These are phyloP conservation scores for Melanogaster broomeanus DNA, from an alignment of 768 basidiomycete species.

Conservation along the genomic window DNA sequence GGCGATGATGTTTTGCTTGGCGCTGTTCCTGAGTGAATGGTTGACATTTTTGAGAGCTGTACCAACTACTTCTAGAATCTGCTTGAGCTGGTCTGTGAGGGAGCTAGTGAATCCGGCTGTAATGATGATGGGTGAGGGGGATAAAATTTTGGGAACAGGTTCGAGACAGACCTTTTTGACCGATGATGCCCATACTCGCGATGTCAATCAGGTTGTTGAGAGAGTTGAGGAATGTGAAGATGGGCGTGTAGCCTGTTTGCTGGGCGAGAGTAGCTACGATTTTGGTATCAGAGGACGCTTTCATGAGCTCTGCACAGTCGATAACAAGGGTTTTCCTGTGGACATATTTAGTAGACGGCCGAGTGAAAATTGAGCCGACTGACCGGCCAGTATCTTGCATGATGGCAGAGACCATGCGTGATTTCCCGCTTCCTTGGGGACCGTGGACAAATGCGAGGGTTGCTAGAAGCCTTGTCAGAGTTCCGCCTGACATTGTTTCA, in stretches of 20 bases:
- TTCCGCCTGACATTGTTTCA: not conserved
- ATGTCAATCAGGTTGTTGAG: constrained; percentile 85
- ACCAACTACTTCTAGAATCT: constrained; percentile 80
- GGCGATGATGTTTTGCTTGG: constrained; percentile 40
- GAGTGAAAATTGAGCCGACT: constrained; percentile 2
- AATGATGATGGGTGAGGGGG: not conserved
- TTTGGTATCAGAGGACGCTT: constrained; percentile 66
- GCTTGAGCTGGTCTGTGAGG: constrained; percentile 78
- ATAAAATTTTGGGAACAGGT: not conserved
- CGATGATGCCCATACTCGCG: constrained; percentile 92
- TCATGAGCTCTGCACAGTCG: constrained; percentile 78
- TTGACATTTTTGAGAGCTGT: constrained; percentile 68
- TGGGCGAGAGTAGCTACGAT: constrained; percentile 68
- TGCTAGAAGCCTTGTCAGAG: constrained; percentile 38
- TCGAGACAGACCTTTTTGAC: constrained; percentile 72
- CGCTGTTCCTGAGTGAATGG: constrained; percentile 46
- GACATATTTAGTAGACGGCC: not conserved
- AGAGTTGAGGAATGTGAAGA: constrained; percentile 84
- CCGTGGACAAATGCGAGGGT: constrained; percentile 80
- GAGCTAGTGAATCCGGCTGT: constrained; percentile 83
- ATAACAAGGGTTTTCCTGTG: constrained; percentile 72
- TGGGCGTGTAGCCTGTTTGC: constrained; percentile 88
- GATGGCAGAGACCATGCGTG: constrained; percentile 53
- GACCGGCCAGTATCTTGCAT: constrained; percentile 58
- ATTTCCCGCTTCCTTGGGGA: constrained; percentile 83